A percentile compares a stretch with the other conserved stretches of the same genome.
Evolutionary conservation across 768 basidiomycete species (phyloP).

Genomic region (Termitomyces sp.): DNA sequence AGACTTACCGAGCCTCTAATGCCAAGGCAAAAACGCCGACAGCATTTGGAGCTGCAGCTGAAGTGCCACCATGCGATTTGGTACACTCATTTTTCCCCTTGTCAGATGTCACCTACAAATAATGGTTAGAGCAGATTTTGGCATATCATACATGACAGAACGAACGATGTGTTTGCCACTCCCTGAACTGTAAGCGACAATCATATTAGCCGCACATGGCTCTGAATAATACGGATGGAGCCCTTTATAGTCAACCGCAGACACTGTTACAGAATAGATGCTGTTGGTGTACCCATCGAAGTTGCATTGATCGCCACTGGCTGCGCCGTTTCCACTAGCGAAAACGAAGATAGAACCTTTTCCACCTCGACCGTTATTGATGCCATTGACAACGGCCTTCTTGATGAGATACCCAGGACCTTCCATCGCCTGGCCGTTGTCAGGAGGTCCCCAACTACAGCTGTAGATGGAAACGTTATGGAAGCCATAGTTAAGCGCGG

Average conservation of each 20-base stretch:
- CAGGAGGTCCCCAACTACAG: conserved; percentile 98
- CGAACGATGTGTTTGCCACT: conserved; percentile 90
- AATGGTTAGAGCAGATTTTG: conserved; percentile 16
- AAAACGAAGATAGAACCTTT: conserved; percentile 96
- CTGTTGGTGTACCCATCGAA: conserved; percentile 99
- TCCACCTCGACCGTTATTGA: conserved; percentile 84
- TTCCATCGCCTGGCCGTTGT: conserved; percentile 94
- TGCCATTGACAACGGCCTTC: conserved; percentile 92
- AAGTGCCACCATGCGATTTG: conserved; percentile 88
- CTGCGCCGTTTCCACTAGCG: conserved; percentile 95
- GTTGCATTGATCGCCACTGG: conserved; percentile 93
- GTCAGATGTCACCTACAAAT: conserved; percentile 85
- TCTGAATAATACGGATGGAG: conserved; percentile 97
- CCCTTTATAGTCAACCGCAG: conserved; percentile 92
- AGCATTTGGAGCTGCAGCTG: conserved; percentile 96
- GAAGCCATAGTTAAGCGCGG: conserved; percentile 91
- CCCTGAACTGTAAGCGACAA: conserved; percentile 95
- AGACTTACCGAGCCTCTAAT: conserved; percentile 74
- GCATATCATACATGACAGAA: conserved; percentile 21
- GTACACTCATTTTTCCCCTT: conserved; percentile 84
- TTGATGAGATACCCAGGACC: conserved; percentile 87
- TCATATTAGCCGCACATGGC: conserved; percentile 95
- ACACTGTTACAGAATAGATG: conserved; percentile 93
- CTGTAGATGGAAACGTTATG: conserved; percentile 92
- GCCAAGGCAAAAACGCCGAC: conserved; percentile 92